These are phyloP conservation scores for Scleroderma bovista DNA, from an alignment of 768 basidiomycete species.

Conservation along the genomic window DNA sequence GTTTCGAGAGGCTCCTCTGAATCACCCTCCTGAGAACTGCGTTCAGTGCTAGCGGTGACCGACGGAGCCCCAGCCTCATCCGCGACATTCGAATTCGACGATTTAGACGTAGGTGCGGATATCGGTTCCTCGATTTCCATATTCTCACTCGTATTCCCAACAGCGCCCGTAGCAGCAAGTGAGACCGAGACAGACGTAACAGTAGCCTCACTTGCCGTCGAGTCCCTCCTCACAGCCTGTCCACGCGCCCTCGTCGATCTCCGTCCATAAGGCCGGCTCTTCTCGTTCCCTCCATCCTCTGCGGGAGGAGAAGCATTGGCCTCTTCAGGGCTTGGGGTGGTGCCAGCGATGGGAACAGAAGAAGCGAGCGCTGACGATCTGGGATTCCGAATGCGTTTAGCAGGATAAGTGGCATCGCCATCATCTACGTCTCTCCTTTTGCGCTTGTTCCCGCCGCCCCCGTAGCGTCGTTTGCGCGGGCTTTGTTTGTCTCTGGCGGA, in stretches of 20 bases:
- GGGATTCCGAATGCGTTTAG: constrained; percentile 56
- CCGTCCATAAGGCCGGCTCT: constrained; percentile 31
- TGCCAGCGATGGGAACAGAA: constrained; percentile 4
- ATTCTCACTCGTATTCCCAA: background rate
- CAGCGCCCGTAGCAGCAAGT: constrained; percentile 20
- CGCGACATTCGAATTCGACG: background rate
- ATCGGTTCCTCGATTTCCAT: background rate
- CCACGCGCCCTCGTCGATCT: constrained; percentile 45
- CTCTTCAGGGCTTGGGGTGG: constrained; percentile 8
- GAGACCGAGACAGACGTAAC: constrained; percentile 31
- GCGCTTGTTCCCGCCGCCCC: constrained; percentile 42
- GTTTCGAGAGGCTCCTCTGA: background rate
- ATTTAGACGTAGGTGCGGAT: background rate
- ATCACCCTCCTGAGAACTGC: background rate
- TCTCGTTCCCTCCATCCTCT: constrained; percentile 29
- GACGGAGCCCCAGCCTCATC: background rate
- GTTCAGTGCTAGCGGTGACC: background rate
- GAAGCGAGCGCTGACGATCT: constrained; percentile 30
- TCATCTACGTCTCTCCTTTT: constrained; percentile 58
- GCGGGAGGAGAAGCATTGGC: background rate
- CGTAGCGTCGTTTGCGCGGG: constrained; percentile 46
- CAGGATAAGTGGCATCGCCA: constrained; percentile 64
- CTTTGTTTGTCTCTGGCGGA: constrained; percentile 39
- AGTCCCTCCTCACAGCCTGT: constrained; percentile 38
- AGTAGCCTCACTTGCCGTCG: constrained; percentile 48